A percentile compares a stretch with the other conserved stretches of the same genome.
phyloP scores from a whole-genome alignment of 805 yeast species.

The Lachancea nothofagi region DNA sequence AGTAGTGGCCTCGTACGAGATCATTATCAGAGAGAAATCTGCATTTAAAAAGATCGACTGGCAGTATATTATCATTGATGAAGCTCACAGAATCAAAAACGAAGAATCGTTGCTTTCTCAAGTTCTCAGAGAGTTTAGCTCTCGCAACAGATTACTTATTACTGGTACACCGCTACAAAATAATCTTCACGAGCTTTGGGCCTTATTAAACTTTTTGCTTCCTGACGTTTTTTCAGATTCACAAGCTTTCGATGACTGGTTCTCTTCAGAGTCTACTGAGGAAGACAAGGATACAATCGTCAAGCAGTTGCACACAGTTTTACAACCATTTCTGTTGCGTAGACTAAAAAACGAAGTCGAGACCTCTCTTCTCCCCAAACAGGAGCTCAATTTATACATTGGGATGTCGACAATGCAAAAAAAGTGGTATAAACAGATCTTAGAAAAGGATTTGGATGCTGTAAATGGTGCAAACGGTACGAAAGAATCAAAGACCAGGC shows the following conservation, averaged over 20 bases:
- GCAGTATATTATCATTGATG: conserved; percentile 82
- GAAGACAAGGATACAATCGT: conserved; percentile 49
- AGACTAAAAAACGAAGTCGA: conserved; percentile 81
- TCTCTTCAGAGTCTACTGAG: conserved; percentile 39
- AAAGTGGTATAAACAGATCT: conserved; percentile 67
- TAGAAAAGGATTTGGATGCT: conserved; percentile 79
- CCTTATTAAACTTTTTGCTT: conserved; percentile 75
- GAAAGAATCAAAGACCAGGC: conserved; percentile 68
- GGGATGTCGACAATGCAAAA: conserved; percentile 77
- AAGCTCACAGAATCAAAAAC: conserved; percentile 77
- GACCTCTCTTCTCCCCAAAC: conserved; percentile 66
- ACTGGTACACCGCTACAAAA: conserved; percentile 98
- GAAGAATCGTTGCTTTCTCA: conserved; percentile 86
- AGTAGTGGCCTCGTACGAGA: conserved; percentile 91
- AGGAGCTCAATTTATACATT: conserved; percentile 66
- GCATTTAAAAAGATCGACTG: conserved; percentile 72
- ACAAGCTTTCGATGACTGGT: conserved; percentile 73
- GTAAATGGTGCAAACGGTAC: conserved; percentile 78
- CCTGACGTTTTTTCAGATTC: conserved; percentile 77
- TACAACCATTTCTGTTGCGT: conserved; percentile 69
- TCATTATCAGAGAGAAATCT: conserved; percentile 78
- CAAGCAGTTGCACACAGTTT: conserved; percentile 66
- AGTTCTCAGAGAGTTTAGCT: conserved; percentile 78
- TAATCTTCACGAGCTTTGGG: conserved; percentile 89
- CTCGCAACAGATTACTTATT: conserved; percentile 80